Evolutionary conservation across 768 basidiomycete species (phyloP).

Genomic region (Phaffia australis): DNA sequence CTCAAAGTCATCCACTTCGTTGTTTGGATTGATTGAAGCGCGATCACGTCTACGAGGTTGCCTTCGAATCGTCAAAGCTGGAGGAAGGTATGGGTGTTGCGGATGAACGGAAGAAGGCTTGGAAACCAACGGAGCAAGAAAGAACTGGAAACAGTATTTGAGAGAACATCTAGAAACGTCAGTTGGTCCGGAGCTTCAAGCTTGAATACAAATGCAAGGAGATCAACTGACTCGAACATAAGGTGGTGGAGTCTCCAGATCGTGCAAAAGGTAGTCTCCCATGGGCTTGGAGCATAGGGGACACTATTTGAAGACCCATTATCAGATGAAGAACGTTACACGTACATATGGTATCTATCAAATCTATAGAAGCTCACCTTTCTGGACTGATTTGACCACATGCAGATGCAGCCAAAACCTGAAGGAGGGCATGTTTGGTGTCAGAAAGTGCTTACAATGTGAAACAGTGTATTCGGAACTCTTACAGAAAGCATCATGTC

Average conservation of each 20-base stretch:
- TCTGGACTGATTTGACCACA: conserved; percentile 54
- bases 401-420: conserved; percentile 65
- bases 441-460: too few species aligned
- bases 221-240: conserved; percentile 15
- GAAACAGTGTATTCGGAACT: too few species aligned
- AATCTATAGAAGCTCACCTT: conserved; percentile 12
- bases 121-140: conserved; percentile 19
- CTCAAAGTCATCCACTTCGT: conserved; percentile 57
- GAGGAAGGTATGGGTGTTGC: conserved; percentile 28
- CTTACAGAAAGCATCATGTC: conserved; percentile 68
- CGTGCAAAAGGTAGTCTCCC: conserved; percentile 64
- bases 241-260: conserved; percentile 28
- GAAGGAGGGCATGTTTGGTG: too few species aligned
- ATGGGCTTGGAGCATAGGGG: conserved; percentile 31
- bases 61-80: conserved; percentile 27
- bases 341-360: conserved; percentile 6
- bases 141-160: conserved; percentile 43
- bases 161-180: conserved; percentile 61
- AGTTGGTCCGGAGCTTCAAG: background rate
- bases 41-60: conserved; percentile 36
- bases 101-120: conserved; percentile 37
- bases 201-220: background rate
- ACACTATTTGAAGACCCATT: conserved; percentile 19
- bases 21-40: conserved; percentile 41
- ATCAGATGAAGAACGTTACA: background rate